Percentiles rank a stretch among this genome's conserved stretches.
These are phyloP conservation scores for Planoprotostelium fungivorum DNA, from an alignment of 78 protist species.

Conservation along the genomic window DNA sequence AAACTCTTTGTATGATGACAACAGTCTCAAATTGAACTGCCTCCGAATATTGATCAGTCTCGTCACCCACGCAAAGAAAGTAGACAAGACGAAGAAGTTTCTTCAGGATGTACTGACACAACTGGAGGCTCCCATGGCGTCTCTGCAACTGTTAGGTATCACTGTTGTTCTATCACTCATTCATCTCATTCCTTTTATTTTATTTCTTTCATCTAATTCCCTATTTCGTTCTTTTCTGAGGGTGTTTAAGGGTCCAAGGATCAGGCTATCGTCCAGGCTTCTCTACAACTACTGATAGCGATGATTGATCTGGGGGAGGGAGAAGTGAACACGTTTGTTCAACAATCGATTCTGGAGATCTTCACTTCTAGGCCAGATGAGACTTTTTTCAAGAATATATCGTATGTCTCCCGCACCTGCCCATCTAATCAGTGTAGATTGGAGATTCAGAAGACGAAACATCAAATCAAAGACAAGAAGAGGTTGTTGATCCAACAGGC, in stretches of 20 bases:
- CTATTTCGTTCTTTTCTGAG: too few species aligned
- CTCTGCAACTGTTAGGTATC: background rate
- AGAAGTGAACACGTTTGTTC: background rate
- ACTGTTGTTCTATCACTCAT: too few species aligned
- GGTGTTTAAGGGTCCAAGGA: background rate
- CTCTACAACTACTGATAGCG: background rate
- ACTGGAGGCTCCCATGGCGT: background rate
- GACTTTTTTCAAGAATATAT: background rate
- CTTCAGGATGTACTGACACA: background rate
- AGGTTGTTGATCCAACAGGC: too few species aligned
- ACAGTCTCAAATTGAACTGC: background rate
- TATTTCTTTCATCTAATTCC: too few species aligned
- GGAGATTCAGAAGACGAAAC: background rate
- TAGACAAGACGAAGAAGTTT: background rate
- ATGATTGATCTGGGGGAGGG: background rate
- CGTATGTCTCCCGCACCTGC: background rate
- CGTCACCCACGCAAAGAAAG: background rate
- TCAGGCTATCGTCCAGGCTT: background rate
- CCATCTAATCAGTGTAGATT: background rate
- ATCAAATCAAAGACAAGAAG: background rate
- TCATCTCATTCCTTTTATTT: too few species aligned
- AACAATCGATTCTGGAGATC: background rate
- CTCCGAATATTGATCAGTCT: background rate
- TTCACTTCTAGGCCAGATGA: background rate
- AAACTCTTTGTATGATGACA: background rate